phyloP scores from a whole-genome alignment of 2,329 filamentous ascomycete species.

The Diaporthe eres region DNA sequence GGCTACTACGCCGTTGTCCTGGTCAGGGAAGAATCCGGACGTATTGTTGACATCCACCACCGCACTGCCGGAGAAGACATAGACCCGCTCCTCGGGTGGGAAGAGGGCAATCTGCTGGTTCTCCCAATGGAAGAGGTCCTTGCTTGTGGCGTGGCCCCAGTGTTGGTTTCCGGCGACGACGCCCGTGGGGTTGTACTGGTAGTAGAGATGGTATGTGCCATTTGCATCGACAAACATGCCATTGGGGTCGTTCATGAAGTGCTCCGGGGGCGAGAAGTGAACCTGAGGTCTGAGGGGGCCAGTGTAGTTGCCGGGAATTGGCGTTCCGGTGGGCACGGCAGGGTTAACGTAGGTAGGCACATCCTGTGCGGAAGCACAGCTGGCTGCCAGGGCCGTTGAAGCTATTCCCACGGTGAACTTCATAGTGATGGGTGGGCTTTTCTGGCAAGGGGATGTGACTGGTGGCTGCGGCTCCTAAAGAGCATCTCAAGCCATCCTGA shows the following conservation, averaged over 20 bases:
- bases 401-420: slow-evolving; percentile 1
- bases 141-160: slow-evolving; percentile 76
- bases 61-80: slow-evolving; percentile 67
- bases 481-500: neutral
- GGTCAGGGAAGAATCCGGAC: slow-evolving; percentile 74
- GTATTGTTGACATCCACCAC: slow-evolving; percentile 76
- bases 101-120: slow-evolving; percentile 75
- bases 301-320: slow-evolving; percentile 48
- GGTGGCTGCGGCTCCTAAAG: neutral
- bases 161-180: slow-evolving; percentile 67
- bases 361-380: slow-evolving; percentile 36
- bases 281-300: slow-evolving; percentile 62
- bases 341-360: slow-evolving; percentile 48
- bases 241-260: slow-evolving; percentile 75
- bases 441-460: neutral
- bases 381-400: slow-evolving; percentile 4
- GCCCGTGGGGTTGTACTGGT: slow-evolving; percentile 61
- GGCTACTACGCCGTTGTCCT: slow-evolving; percentile 65
- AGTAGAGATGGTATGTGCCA: slow-evolving; percentile 75
- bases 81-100: slow-evolving; percentile 58
- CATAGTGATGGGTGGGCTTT: slow-evolving; percentile 1
- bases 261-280: slow-evolving; percentile 67
- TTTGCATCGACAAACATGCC: slow-evolving; percentile 72
- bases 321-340: slow-evolving; percentile 48
- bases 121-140: slow-evolving; percentile 74